Percentiles rank a stretch among this genome's conserved stretches.
Conservation (phyloP, 2,329 filamentous ascomycete genomes). For the Aspergillus alliaceus region DNA sequence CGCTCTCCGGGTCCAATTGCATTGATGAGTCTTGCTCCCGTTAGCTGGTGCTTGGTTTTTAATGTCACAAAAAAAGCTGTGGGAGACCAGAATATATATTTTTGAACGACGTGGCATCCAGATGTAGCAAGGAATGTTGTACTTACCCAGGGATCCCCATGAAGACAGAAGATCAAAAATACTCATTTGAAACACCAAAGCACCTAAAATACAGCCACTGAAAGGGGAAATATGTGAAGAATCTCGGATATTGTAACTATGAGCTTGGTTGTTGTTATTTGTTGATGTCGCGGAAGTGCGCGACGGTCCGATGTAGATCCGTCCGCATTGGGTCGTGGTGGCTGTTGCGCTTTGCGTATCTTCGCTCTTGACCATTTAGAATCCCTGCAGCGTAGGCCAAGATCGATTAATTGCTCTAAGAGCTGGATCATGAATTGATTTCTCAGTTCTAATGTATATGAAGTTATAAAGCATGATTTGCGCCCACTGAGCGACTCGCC, state of each 20-base stretch:
- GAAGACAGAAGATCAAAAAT: slow-evolving; percentile 6
- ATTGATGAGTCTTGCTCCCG: slow-evolving; percentile 70
- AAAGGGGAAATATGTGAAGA: not conserved
- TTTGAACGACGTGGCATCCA: no score
- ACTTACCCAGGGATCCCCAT: slow-evolving; percentile 50
- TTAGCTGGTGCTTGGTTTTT: slow-evolving; percentile 12
- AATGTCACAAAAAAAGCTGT: not conserved
- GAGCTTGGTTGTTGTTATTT: slow-evolving; percentile 13
- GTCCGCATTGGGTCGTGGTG: slow-evolving; percentile 9
- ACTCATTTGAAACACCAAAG: slow-evolving; percentile 6
- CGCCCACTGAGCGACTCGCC: slow-evolving; percentile 3
- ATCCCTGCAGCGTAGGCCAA: not conserved
- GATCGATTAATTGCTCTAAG: not conserved
- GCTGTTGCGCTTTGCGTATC: slow-evolving; percentile 2
- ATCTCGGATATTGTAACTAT: not conserved
- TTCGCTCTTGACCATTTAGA: slow-evolving; percentile 1
- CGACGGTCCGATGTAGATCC: slow-evolving; percentile 39
- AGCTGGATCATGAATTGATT: slow-evolving; percentile 5
- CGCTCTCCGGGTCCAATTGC: slow-evolving; percentile 81
- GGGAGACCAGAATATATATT: slow-evolving; percentile 9
- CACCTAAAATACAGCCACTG: not conserved
- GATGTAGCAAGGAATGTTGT: no score
- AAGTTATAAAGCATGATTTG: slow-evolving; percentile 12
- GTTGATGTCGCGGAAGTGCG: slow-evolving; percentile 27
- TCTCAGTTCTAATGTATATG: not conserved